Base-by-base conservation (phyloP, 176 grass and related monocot genomes). In the Hordeum marinum region DNA sequence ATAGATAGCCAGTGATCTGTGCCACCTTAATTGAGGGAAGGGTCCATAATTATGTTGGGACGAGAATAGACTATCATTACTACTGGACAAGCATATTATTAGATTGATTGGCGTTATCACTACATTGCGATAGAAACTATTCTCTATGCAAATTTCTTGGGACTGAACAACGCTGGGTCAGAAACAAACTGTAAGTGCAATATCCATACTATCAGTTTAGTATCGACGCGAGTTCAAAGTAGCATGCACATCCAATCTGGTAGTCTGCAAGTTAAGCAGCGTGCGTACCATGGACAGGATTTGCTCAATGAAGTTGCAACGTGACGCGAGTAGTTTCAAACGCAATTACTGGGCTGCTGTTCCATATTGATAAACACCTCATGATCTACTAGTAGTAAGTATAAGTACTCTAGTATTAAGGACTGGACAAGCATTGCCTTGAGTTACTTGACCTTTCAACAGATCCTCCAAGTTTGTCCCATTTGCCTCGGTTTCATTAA, bases 1-100 rank as follows among this genome's bases (percentile, higher is more conserved):
- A 70, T 43, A 63, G 81, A 84, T 88, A 70, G 62, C 50, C 52
- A 84, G 79, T 40, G 40, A 84, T 91, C 85, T 81, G 71, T 91
- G 81, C 34, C 76, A 87, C 81, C 89, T 84, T 83, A 85, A 76
- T 57, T 52, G 12, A 84, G 76, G 76, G 32, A 91, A 76, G 18
- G 18, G 24, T 25, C 31, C 75, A 87, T 84, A 45, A 87, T 87
- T 87, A 76, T 80, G 81, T 76, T 84, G 69, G 62, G 78, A 36
- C 29, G 21, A 62, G 40, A 81, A 34, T 65, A 31, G 63, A 13
- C 63, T 66, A 66, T 11, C 24, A 66, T 13, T 66, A 27, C 61
- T 14, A 5, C 21, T 18, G 15, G 46, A 50, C 15, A 50, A 50
- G 46, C 46, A 50, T 50, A 50, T 50, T 50, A 18, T 6, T 6